phyloP scores from a whole-genome alignment of 768 basidiomycete species.

The Heimioporus sp. region DNA sequence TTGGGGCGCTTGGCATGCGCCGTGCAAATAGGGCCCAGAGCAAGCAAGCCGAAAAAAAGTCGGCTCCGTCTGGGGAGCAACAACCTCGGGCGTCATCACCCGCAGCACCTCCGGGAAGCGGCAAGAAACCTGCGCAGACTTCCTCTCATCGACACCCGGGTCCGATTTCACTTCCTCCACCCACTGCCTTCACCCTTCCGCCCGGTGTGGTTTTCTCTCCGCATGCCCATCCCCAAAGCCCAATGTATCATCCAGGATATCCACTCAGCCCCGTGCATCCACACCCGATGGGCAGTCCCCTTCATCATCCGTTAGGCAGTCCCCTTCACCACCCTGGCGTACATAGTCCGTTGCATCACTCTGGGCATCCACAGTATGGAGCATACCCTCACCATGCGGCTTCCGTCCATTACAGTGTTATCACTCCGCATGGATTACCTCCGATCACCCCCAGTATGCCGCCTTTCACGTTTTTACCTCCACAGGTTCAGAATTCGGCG shows the following conservation, averaged over 20 bases:
- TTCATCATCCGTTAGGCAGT: slow-evolving; percentile 39
- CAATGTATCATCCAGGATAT: slow-evolving; percentile 38
- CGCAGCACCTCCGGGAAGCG: slow-evolving; percentile 8
- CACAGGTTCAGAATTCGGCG: slow-evolving; percentile 31
- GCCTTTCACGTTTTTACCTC: slow-evolving; percentile 80
- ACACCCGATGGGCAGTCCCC: slow-evolving; percentile 31
- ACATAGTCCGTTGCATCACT: slow-evolving; percentile 32
- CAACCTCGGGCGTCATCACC: slow-evolving; percentile 10
- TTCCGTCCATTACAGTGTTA: slow-evolving; percentile 32
- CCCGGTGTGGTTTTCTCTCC: slow-evolving; percentile 33
- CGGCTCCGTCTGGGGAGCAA: slow-evolving; percentile 16
- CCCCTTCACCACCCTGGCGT: slow-evolving; percentile 30
- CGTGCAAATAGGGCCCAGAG: slow-evolving; percentile 26
- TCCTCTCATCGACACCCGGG: slow-evolving; percentile 60
- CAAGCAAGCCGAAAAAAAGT: slow-evolving; percentile 23
- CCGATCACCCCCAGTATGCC: slow-evolving; percentile 99
- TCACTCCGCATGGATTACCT: slow-evolving; percentile 81
- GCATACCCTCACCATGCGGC: slow-evolving; percentile 22
- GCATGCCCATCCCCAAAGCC: slow-evolving; percentile 36
- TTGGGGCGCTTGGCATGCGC: slow-evolving; percentile 30
- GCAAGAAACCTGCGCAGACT: slow-evolving; percentile 18
- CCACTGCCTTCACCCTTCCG: slow-evolving; percentile 44
- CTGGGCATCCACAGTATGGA: slow-evolving; percentile 28
- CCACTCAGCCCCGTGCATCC: slow-evolving; percentile 27
- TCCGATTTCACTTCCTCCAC: slow-evolving; percentile 66